A percentile compares a stretch with the other conserved stretches of the same genome.
phyloP scores from a whole-genome alignment of 2,329 filamentous ascomycete species.

The Alternaria gaisen region DNA sequence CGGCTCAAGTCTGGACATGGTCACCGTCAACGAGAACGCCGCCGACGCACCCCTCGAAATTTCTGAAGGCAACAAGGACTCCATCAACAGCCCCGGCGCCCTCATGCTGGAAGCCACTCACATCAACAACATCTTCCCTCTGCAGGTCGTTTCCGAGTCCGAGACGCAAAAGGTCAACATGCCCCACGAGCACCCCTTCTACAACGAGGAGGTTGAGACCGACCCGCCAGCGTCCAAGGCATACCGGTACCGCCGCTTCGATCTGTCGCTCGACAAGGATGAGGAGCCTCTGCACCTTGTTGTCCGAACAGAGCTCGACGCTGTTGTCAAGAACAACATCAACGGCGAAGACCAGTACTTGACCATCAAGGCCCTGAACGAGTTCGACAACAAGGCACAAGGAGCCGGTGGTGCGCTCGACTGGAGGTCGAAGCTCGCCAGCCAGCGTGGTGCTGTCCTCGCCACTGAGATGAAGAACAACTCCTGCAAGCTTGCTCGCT shows the following conservation, averaged over 20 bases:
- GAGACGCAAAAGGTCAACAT: constrained; percentile 82
- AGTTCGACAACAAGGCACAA: constrained; percentile 98
- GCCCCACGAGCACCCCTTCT: constrained; percentile 93
- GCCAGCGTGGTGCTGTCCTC: constrained; percentile 94
- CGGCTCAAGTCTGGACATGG: constrained; percentile 92
- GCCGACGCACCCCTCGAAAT: constrained; percentile 92
- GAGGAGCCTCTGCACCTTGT: constrained; percentile 93
- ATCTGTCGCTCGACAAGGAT: constrained; percentile 87
- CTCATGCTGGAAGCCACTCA: constrained; percentile 97
- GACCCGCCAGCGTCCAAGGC: constrained; percentile 94
- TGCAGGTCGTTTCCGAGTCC: constrained; percentile 90
- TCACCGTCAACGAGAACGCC: constrained; percentile 99
- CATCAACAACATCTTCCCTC: constrained; percentile 99
- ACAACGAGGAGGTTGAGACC: constrained; percentile 90
- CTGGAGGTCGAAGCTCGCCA: constrained; percentile 94
- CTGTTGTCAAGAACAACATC: constrained; percentile 93
- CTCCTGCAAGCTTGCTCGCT: constrained; percentile 96
- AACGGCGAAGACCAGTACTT: constrained; percentile 91
- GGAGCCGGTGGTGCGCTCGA: constrained; percentile 94
- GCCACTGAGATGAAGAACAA: constrained; percentile 99
- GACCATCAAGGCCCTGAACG: constrained; percentile 95
- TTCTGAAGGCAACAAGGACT: constrained; percentile 90
- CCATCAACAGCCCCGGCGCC: constrained; percentile 90
- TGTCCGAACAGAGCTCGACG: constrained; percentile 94
- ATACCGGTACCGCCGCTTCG: constrained; percentile 98